Conservation (phyloP, 495 filamentous ascomycete species). For the Penicillium parvum region DNA sequence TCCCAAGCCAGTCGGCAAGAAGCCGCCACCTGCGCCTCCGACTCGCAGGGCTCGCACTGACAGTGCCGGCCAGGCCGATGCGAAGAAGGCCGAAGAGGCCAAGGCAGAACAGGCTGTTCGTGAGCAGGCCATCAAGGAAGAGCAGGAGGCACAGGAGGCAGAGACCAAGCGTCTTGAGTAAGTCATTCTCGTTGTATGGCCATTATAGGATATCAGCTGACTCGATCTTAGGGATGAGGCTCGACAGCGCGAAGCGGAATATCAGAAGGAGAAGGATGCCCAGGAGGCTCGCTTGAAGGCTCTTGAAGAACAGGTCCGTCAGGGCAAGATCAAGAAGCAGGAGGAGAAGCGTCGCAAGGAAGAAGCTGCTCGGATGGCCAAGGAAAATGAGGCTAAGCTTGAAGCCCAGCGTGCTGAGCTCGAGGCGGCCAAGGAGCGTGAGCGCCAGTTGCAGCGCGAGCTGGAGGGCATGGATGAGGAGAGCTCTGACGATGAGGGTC, state of each 20-base stretch:
- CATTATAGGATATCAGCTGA: constrained; percentile 26
- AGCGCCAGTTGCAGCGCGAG: constrained; percentile 81
- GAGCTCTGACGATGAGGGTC: constrained; percentile 83
- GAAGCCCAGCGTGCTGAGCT: constrained; percentile 87
- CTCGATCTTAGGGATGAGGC: constrained; percentile 64
- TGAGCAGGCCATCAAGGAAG: constrained; percentile 56
- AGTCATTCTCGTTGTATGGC: constrained; percentile 39
- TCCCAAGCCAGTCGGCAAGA: constrained; percentile 60
- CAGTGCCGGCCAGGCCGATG: constrained; percentile 52
- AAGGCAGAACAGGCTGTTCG: constrained; percentile 48
- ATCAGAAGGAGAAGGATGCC: constrained; percentile 73
- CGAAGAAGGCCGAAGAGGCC: constrained; percentile 55
- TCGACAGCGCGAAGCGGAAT: constrained; percentile 68
- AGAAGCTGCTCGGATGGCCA: constrained; percentile 77
- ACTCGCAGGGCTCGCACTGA: constrained; percentile 68
- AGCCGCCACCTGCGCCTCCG: constrained; percentile 79
- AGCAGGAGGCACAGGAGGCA: constrained; percentile 74
- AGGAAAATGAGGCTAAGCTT: constrained; percentile 81
- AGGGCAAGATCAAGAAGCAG: constrained; percentile 94
- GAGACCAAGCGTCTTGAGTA: constrained; percentile 80
- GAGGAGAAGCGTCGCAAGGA: constrained; percentile 91
- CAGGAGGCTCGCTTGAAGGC: constrained; percentile 78
- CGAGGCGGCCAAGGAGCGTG: constrained; percentile 81
- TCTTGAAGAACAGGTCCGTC: constrained; percentile 87
- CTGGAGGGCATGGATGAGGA: constrained; percentile 76